phyloP scores from a whole-genome alignment of 2,329 filamentous ascomycete species.

The Penicillium sp. region DNA sequence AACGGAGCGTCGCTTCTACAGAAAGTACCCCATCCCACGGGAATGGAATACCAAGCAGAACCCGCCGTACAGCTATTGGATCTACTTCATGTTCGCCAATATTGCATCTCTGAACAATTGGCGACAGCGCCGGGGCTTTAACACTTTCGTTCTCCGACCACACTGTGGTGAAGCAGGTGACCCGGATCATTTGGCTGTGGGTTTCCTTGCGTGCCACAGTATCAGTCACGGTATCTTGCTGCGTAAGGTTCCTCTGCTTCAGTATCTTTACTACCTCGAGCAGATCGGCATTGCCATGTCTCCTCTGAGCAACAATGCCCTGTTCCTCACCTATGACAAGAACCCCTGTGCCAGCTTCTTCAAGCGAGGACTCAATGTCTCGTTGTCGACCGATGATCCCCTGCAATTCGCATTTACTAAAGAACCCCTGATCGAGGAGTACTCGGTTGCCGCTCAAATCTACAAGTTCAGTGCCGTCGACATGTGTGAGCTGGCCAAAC shows the following conservation, averaged over 20 bases:
- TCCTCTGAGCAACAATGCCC: slow-evolving; percentile 94
- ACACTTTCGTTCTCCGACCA: slow-evolving; percentile 88
- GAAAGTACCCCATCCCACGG: slow-evolving; percentile 89
- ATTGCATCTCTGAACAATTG: slow-evolving; percentile 90
- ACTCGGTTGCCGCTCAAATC: slow-evolving; percentile 96
- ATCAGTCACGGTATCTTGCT: slow-evolving; percentile 94
- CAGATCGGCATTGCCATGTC: slow-evolving; percentile 99
- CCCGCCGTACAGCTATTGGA: slow-evolving; percentile 98
- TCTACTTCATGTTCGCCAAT: slow-evolving; percentile 96
- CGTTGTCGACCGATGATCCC: slow-evolving; percentile 93
- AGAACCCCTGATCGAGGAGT: slow-evolving; percentile 96
- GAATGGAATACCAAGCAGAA: slow-evolving; percentile 93
- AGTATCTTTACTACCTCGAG: slow-evolving; percentile 97
- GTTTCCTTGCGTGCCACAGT: slow-evolving; percentile 89
- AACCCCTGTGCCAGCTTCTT: slow-evolving; percentile 98
- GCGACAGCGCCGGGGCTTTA: slow-evolving; percentile 90
- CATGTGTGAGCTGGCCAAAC: slow-evolving; percentile 97
- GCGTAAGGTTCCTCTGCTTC: slow-evolving; percentile 89
- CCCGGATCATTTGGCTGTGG: slow-evolving; percentile 91
- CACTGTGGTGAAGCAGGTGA: slow-evolving; percentile 98
- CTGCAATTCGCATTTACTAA: slow-evolving; percentile 98
- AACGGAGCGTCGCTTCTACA: slow-evolving; percentile 88
- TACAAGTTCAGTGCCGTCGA: slow-evolving; percentile 97
- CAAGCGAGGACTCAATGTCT: slow-evolving; percentile 91
- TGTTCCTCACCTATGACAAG: slow-evolving; percentile 94